These are phyloP conservation scores for Morella rubra DNA, from an alignment of 306 rosid species.

Conservation along the genomic window DNA sequence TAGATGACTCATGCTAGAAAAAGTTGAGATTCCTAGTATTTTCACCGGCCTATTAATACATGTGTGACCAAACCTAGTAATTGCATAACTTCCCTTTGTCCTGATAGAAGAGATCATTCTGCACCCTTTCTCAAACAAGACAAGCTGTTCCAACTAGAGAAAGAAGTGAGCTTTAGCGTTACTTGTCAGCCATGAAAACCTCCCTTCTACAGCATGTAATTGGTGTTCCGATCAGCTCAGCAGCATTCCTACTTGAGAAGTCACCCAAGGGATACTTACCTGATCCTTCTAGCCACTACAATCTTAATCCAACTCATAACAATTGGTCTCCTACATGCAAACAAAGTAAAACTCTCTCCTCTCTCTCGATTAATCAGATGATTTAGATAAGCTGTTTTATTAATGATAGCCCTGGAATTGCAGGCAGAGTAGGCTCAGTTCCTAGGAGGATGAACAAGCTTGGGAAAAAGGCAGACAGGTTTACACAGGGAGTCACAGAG, in stretches of 20 bases:
- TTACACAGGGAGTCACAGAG: slow-evolving; percentile 42
- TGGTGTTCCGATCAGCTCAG: slow-evolving; percentile 36
- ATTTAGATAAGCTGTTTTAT: background rate
- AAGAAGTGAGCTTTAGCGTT: background rate
- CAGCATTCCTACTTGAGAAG: slow-evolving; percentile 25
- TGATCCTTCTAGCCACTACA: slow-evolving; percentile 38
- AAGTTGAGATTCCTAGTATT: slow-evolving; percentile 26
- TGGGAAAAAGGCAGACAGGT: slow-evolving; percentile 30
- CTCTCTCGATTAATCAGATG: background rate
- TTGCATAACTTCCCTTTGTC: slow-evolving; percentile 31
- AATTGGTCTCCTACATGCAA: slow-evolving; percentile 26
- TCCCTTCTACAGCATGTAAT: slow-evolving; percentile 41
- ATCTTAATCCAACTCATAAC: slow-evolving; percentile 24
- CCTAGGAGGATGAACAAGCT: slow-evolving; percentile 34
- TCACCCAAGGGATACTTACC: slow-evolving; percentile 38
- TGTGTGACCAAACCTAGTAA: slow-evolving; percentile 21
- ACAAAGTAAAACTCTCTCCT: slow-evolving; percentile 34
- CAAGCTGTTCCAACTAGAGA: background rate
- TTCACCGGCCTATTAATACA: slow-evolving; percentile 20
- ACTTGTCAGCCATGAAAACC: slow-evolving; percentile 41
- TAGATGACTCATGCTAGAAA: slow-evolving; percentile 48
- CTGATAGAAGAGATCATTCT: background rate
- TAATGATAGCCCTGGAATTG: slow-evolving; percentile 6
- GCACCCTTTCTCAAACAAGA: background rate
- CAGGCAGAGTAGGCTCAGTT: slow-evolving; percentile 37